Conservation (phyloP, 345 rosid genomes). For the Acer saccharum region DNA sequence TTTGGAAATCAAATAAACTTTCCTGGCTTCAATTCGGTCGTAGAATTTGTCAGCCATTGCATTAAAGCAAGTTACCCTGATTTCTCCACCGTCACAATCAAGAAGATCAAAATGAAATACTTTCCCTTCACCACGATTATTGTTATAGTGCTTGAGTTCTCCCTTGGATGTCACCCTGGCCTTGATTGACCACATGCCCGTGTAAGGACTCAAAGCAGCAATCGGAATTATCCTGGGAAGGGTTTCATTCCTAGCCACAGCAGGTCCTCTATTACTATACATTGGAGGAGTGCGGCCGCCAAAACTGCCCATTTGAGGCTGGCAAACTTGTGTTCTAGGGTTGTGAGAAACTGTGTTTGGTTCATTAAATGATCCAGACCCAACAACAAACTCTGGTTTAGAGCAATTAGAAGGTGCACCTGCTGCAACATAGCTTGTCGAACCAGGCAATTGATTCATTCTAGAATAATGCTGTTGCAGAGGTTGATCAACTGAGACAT, state of each 20-base stretch:
- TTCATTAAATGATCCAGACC: slow-evolving; percentile 34
- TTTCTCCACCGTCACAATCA: slow-evolving; percentile 91
- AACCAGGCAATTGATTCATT: slow-evolving; percentile 32
- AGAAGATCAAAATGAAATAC: slow-evolving; percentile 91
- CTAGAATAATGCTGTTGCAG: slow-evolving; percentile 31
- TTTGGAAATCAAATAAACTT: slow-evolving; percentile 73
- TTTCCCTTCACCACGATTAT: slow-evolving; percentile 84
- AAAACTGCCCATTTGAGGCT: slow-evolving; percentile 36
- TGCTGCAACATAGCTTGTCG: slow-evolving; percentile 39
- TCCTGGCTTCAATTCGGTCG: slow-evolving; percentile 74
- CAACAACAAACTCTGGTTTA: slow-evolving; percentile 41
- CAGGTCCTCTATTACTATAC: slow-evolving; percentile 74
- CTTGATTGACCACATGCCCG: slow-evolving; percentile 86
- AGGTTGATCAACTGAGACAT: slow-evolving; percentile 18
- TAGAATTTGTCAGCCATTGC: slow-evolving; percentile 82
- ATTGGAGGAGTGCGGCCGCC: slow-evolving; percentile 46
- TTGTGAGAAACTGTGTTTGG: slow-evolving; percentile 39
- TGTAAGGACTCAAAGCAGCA: slow-evolving; percentile 87
- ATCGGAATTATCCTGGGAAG: slow-evolving; percentile 74
- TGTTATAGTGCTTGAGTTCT: slow-evolving; percentile 72
- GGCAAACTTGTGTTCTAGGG: slow-evolving; percentile 44
- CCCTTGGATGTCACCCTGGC: slow-evolving; percentile 86
- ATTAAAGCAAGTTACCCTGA: slow-evolving; percentile 90
- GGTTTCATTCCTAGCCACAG: slow-evolving; percentile 68
- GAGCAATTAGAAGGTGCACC: slow-evolving; percentile 33